Conservation (phyloP, 2,329 filamentous ascomycete genomes). For the Rhinocladiella similis region DNA sequence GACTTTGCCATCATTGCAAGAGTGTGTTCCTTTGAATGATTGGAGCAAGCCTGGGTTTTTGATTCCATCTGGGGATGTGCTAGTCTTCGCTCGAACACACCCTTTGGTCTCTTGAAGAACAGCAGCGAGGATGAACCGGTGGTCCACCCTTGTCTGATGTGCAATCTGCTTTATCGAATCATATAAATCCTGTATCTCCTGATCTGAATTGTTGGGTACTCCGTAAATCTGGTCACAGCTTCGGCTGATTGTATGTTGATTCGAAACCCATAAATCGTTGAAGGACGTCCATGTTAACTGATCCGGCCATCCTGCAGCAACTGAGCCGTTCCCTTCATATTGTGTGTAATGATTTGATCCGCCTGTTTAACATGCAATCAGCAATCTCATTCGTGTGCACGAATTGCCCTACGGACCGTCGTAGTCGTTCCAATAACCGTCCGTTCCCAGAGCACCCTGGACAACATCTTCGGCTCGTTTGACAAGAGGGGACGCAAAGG, state of each 20-base stretch:
- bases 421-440: constrained; percentile 28
- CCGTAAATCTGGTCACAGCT: constrained; percentile 38
- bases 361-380: constrained; percentile 20
- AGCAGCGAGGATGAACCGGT: constrained; percentile 46
- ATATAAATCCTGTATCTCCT: constrained; percentile 41
- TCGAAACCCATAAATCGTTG: constrained; percentile 32
- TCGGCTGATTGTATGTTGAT: constrained; percentile 36
- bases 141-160: constrained; percentile 35
- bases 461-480: constrained; percentile 22
- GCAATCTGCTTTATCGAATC: constrained; percentile 38
- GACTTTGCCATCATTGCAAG: constrained; percentile 38
- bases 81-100: constrained; percentile 46
- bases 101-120: constrained; percentile 50
- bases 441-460: constrained; percentile 25
- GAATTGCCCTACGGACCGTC: constrained; percentile 15
- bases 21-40: constrained; percentile 40
- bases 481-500: constrained; percentile 10
- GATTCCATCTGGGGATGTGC: constrained; percentile 39
- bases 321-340: constrained; percentile 34
- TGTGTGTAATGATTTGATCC: constrained; percentile 34
- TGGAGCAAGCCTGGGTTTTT: constrained; percentile 52
- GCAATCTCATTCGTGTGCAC: not conserved
- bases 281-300: constrained; percentile 33
- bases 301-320: constrained; percentile 35
- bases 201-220: constrained; percentile 38